These are phyloP conservation scores for Penicillium palitans DNA, from an alignment of 2,329 filamentous ascomycete species.

Conservation along the genomic window DNA sequence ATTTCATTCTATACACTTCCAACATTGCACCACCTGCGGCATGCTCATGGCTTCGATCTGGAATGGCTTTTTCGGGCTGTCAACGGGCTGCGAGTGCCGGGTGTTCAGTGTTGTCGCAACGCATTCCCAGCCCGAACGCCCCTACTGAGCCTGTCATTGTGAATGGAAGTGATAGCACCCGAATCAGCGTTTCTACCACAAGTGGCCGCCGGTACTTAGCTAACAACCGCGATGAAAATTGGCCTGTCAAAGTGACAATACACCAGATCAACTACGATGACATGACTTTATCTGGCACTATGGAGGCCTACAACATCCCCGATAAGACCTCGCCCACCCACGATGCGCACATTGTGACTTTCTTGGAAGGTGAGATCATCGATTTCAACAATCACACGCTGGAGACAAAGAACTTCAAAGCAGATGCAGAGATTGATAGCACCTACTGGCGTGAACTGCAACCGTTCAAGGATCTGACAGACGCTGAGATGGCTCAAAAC, in stretches of 20 bases:
- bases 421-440: constrained; percentile 48
- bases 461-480: constrained; percentile 48
- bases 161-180: constrained; percentile 36
- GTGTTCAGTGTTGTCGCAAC: constrained; percentile 33
- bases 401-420: constrained; percentile 50
- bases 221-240: constrained; percentile 55
- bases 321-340: constrained; percentile 47
- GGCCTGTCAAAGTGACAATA: constrained; percentile 68
- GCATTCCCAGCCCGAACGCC: constrained; percentile 28
- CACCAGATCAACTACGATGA: constrained; percentile 60
- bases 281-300: constrained; percentile 66
- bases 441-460: constrained; percentile 52
- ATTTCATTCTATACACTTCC: constrained; percentile 59
- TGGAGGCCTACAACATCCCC: constrained; percentile 70
- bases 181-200: constrained; percentile 40
- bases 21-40: constrained; percentile 52
- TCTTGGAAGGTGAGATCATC: constrained; percentile 68
- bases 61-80: constrained; percentile 61
- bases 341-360: constrained; percentile 60
- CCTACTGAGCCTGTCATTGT: constrained; percentile 37
- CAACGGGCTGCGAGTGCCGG: constrained; percentile 55
- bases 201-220: constrained; percentile 41
- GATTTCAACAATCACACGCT: constrained; percentile 57
- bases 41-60: constrained; percentile 63
- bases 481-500: constrained; percentile 47